Base-by-base conservation (phyloP, 1,284 basidiomycete species). In the Ustilago tritici region DNA sequence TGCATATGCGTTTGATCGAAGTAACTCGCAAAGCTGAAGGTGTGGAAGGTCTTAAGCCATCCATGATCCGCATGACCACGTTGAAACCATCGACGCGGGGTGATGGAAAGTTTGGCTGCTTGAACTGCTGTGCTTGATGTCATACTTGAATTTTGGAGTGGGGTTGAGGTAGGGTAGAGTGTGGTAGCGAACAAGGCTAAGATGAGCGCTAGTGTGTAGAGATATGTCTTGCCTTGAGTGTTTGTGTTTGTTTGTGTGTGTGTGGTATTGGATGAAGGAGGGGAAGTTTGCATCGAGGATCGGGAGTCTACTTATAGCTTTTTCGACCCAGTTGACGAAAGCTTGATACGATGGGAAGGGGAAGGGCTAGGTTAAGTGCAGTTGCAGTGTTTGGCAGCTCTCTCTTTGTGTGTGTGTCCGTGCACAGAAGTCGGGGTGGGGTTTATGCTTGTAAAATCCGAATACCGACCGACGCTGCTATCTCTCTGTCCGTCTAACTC, bases 21-120 rank as follows among this genome's bases (percentile, higher is more conserved):
- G 85, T 94, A 94, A 82, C 87, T 87, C 1, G 94, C 92, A 82
- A 95, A 95, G 8, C 91, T 90, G 94, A 80, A 81, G 0, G 80
- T 80, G 41, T 78, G 72, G 62, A 73, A 80, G 2, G 79, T 79
- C 71, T 95, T 95, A 56, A 98, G 88, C 95, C 95, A 98, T 28
- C 91, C 88, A 80, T 95, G 94, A 85, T 96, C 90, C 14, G 92
- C 78, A 41, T 68, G 65, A 1, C 78, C 78, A 0, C 78, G 65
- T 2, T 63, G 43, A 31, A 61, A 40, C 78, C 78, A 80, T 2
- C 76, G 40, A 7, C 78, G 64, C 1, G 78, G 76, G 1, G 43
- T 49, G 7, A 79, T 54, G 14, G 40, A 31, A 6, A 75, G 60
- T 36, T 69, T 76, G 57, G 74, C 68, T n/a, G 57, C 57, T 47